Evolutionary conservation across 139 green algal species (phyloP), one percentile per base, ranked within the genome.

Genomic region (Chlorella sp.): DNA sequence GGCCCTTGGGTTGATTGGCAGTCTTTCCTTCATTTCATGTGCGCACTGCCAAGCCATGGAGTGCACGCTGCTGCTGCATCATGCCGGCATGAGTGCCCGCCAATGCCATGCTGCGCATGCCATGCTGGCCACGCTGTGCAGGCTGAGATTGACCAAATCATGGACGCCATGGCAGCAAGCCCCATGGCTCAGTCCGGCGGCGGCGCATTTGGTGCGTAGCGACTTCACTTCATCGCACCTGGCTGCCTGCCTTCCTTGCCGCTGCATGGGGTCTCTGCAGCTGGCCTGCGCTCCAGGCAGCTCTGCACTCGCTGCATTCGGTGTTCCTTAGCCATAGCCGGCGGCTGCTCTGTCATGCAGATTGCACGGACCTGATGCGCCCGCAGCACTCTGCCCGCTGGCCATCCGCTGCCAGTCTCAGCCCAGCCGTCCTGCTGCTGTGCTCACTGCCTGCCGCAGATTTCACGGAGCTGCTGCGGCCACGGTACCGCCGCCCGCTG

Each of bases 401-500:
- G n/a, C n/a, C n/a, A n/a, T 4, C 65, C 65, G 30, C 65, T 41
- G 30, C 65, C 65, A 20, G 11, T n/a, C 57, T 20, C 17, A 17
- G 30, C 17, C 65, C n/a, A n/a, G 44, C 44, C 44, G 11, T 55
- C 70, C 36, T 60, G 18, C 25, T 23, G n/a, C 41, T 64, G 73
- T 28, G 7, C 41, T 51, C 32, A 21, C 47, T 55, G 16, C 55
- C 32, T 28, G 16, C 41, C n/a, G 65, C 79, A 78, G 79, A 75
- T 44, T 84, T 84, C 36, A 23, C 64, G 0, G 70, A 86, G 81
- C 80, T 85, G 67, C 51, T 79, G 80, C 67, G 80, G 25, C 68
- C 47, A 34, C 67, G 88, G 3, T 95, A 94, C 82, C 60, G 91
- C n/a, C 80, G 87, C 55, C 91, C 94, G 15, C 86, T 96, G 78